Base-by-base conservation (phyloP, 2,329 filamentous ascomycete species). In the Pseudogymnoascus verrucosus region DNA sequence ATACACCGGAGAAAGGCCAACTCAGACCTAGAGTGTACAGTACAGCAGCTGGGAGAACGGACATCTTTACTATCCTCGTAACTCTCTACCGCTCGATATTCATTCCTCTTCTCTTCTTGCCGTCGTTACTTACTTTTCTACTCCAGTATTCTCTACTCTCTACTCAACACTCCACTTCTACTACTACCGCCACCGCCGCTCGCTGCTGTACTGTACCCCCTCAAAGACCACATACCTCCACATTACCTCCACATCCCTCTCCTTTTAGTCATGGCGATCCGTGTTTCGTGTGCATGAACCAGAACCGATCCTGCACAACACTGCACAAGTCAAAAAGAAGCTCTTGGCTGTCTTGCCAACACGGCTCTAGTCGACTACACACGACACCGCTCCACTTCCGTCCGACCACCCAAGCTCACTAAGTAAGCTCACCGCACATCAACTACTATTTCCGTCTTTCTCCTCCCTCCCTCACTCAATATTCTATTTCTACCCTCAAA, bases 331-430 rank as follows among this genome's bases (percentile, higher is more conserved):
- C 44, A 51, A 28, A 51, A 51, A 51, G 44, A 51, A 51, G 44
- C 44, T 51, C 44, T 51, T 51, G 44, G 44, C 44, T 28, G 23
- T 28, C 44, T 51, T 51, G 44, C 44, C 44, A 51, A 51, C 44
- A 28, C 44, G 6, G 8, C 44, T 28, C 23, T 28, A 51, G 12
- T 51, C 40, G 5, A 51, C 23, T 51, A 51, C 44, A 51, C 44
- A 51, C 44, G 44, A 51, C 44, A 51, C 44, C 21, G 44, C 44
- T 51, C 44, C 44, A 51, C 44, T 51, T 51, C 44, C 44, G 44
- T 51, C 44, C 21, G 44, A 26, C 44, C 44, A 14, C 44, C 12
- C 44, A 51, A 51, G 44, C 44, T 51, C 44, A 51, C 44, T 51
- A 51, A 26, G 14, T 10, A 47, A 51, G 23, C 44, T 51, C 44